Percentiles rank a stretch among this genome's conserved stretches.
Evolutionary conservation across 345 rosid genomes (phyloP).

Genomic region (Linum trigynum): DNA sequence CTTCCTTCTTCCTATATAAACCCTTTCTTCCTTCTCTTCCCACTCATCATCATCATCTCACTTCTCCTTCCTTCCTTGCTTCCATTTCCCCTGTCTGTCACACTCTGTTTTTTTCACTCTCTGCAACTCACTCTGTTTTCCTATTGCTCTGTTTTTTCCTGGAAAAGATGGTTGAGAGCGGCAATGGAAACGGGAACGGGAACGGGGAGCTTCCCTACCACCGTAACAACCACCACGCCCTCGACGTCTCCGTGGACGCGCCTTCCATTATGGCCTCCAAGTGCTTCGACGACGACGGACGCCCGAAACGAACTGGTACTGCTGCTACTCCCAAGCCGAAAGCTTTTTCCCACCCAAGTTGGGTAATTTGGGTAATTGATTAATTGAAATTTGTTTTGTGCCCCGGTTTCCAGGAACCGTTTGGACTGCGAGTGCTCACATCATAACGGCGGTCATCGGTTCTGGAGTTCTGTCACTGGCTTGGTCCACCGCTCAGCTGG

Average conservation of each 20-base stretch:
- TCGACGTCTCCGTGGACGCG: constrained; percentile 28
- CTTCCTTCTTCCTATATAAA: too few relatives aligned
- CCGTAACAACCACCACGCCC: constrained; percentile 11
- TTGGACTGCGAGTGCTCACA: constrained; percentile 74
- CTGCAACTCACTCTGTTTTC: neutral
- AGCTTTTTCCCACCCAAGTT: neutral
- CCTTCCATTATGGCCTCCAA: constrained; percentile 35
- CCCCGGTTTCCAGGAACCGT: constrained; percentile 35
- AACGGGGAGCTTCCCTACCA: neutral
- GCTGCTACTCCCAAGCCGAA: too few relatives aligned
- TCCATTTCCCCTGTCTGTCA: neutral
- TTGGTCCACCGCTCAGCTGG: constrained; percentile 72
- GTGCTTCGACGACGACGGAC: constrained; percentile 73
- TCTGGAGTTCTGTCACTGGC: constrained; percentile 71
- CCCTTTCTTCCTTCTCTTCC: neutral
- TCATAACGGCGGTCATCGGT: constrained; percentile 75
- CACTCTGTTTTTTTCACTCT: neutral
- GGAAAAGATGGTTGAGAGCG: neutral
- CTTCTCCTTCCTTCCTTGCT: neutral
- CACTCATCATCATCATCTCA: too few relatives aligned
- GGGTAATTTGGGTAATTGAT: too few relatives aligned
- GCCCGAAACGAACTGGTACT: constrained; percentile 59
- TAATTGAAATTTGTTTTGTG: neutral
- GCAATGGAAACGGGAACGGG: neutral
- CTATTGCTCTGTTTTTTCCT: neutral